Percentiles rank a stretch among this genome's conserved stretches.
Conservation (phyloP, 1,139 yeast species). For the Candida sanyaensis region DNA sequence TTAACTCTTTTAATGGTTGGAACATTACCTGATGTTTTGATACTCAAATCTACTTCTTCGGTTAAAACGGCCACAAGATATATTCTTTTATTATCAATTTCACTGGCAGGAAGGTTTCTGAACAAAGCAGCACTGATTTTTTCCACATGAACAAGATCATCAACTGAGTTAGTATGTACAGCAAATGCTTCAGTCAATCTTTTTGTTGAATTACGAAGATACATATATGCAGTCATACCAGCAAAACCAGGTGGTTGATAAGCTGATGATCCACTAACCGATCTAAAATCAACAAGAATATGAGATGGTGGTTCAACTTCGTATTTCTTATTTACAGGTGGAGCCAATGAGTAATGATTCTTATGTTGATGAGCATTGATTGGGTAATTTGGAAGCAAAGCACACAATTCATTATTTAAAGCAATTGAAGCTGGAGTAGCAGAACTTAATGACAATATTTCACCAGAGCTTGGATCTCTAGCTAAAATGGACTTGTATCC, state of each 20-base stretch:
- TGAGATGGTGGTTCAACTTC: constrained; percentile 66
- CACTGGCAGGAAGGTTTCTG: constrained; percentile 74
- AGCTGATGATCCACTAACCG: constrained; percentile 63
- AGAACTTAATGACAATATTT: constrained; percentile 48
- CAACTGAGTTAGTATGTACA: constrained; percentile 60
- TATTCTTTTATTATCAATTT: constrained; percentile 60
- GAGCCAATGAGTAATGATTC: constrained; percentile 38
- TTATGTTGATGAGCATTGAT: constrained; percentile 41
- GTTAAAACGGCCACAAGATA: constrained; percentile 70
- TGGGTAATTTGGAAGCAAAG: constrained; percentile 75
- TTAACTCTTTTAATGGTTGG: constrained; percentile 51
- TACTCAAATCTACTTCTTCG: constrained; percentile 51
- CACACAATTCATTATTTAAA: constrained; percentile 67
- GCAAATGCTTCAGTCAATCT: constrained; percentile 82
- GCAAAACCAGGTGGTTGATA: constrained; percentile 68
- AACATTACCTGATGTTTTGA: constrained; percentile 22
- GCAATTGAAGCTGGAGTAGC: constrained; percentile 62
- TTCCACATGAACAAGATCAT: constrained; percentile 62
- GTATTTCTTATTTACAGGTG: constrained; percentile 49
- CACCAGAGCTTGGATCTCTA: constrained; percentile 64
- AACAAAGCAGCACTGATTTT: constrained; percentile 78
- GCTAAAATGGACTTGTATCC: constrained; percentile 76
- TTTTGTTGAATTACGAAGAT: constrained; percentile 63
- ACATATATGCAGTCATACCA: constrained; percentile 73
- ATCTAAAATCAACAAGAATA: constrained; percentile 76